Evolutionary conservation across 2,329 filamentous ascomycete genomes (phyloP), one percentile per base, ranked within the genome.

Genomic region (Cercospora zeina): DNA sequence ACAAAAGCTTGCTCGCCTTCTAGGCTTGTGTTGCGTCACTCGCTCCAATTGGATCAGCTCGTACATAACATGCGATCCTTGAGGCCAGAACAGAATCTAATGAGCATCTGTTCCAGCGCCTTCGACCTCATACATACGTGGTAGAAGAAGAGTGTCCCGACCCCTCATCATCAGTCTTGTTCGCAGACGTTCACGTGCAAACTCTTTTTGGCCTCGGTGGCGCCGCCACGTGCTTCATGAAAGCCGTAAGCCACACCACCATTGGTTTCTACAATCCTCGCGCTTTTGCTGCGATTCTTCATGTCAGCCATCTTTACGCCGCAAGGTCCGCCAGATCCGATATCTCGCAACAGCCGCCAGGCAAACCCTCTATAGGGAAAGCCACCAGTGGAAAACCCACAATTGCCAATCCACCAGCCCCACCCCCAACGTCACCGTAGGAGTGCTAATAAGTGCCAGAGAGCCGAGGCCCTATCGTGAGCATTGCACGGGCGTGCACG

Each of bases 121-220:
- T 14, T 49, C 21, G 42, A 49, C 42, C 27, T 49, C 42, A 49
- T 49, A 49, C 42, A 49, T 49, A n/a, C n/a, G n/a, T n/a, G n/a
- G n/a, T n/a, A 49, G 42, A 27, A 27, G 21, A 49, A 14, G 5
- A 14, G 21, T 27, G 42, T n/a, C 21, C 21, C 11, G 42, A 24
- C 42, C 14, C 21, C 42, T 30, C 42, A 27, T 21, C 42, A 49
- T 34, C 8, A 10, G 11, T 27, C 42, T 24, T 49, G 42, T 49
- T n/a, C 13, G 42, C 21, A 24, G 21, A 21, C 42, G 24, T 49
- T 24, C 42, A 49, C 42, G 42, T 24, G 21, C 11, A 27, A 8
- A 14, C 24, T n/a, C 3, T 49, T 13, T 4, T 6, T 24, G 27
- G 42, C 42, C 21, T 49, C 42, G 19, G 42, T 49, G 21, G 42